Evolutionary conservation across 108 stramenopile genomes (phyloP), one percentile per base, ranked within the genome.

Genomic region (Stephanodiscus triporus): DNA sequence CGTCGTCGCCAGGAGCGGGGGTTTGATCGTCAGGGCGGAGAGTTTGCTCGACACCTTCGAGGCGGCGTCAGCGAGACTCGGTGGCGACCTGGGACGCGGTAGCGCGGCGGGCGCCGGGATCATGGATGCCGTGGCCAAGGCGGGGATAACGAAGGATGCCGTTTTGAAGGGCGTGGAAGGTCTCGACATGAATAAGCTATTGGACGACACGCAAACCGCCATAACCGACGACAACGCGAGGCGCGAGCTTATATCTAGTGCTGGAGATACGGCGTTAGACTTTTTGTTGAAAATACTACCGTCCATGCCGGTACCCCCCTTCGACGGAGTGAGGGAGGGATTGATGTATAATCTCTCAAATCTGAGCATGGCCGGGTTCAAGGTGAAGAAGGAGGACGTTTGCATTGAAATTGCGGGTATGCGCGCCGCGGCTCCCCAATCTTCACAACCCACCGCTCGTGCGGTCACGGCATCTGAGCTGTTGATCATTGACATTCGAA

Each of bases 301-400:
- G 20, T 90, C 91, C 16, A 89, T 95, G 91, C 88, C 89, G 2
- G 88, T 92, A 6, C 94, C 94, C 13, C 94, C 94, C 14, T 89
- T 95, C 71, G 92, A 93, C 56, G 95, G 95, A 37, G 95, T 90
- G 16, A 81, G 85, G 54, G 95, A 95, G 77, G 95, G 95, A 20
- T 68, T 93, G 47, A 82, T 95, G 9, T 95, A 93, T 68, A 80
- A 90, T 53, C 74, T 95, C 34, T 90, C 89, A 0, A 93, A 95
- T 57, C 82, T 95, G 9, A 92, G 91, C 4, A 85, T 95, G 89
- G 86, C 92, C 68, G 95, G 91, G 9, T 95, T 95, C 81, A 93
- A 89, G 67, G 89, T 95, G 2, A 80, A 75, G 63, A 94, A 96
- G 64, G 92, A 96, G 71, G 89, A 92, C 55, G 93, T 96, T 56